Evolutionary conservation across 192 early-diverging fungal species (phyloP).

Genomic region (Coemansia sp.): DNA sequence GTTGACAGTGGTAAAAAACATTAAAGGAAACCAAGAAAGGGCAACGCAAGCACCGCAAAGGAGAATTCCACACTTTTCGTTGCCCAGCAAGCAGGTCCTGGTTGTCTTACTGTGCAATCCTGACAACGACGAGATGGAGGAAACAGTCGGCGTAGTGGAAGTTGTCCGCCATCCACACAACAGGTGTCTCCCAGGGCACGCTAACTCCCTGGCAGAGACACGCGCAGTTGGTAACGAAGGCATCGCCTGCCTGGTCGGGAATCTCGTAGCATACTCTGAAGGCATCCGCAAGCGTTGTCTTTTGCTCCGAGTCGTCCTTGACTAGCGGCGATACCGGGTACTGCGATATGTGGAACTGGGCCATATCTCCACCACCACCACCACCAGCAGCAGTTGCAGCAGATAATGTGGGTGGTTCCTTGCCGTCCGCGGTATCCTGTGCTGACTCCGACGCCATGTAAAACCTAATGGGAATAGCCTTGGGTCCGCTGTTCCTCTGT

Average conservation of each 20-base stretch:
- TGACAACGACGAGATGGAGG: slow-evolving; percentile 70
- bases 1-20: no score
- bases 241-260: slow-evolving; percentile 50
- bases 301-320: slow-evolving; percentile 15
- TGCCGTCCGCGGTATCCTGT: slow-evolving; percentile 15
- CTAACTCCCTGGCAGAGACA: slow-evolving; percentile 72
- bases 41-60: no score
- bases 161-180: slow-evolving; percentile 74
- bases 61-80: no score
- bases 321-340: slow-evolving; percentile 29
- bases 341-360: slow-evolving; percentile 46
- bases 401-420: not conserved
- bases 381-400: not conserved
- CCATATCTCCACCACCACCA: slow-evolving; percentile 1
- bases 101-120: not conserved
- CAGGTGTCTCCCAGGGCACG: slow-evolving; percentile 69
- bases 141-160: slow-evolving; percentile 81
- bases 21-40: not conserved
- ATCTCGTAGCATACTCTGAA: slow-evolving; percentile 54
- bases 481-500: slow-evolving; percentile 12
- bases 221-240: slow-evolving; percentile 44
- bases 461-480: slow-evolving; percentile 43
- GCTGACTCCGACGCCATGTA: slow-evolving; percentile 24
- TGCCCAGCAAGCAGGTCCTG: not conserved
- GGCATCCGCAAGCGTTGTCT: slow-evolving; percentile 36